These are phyloP conservation scores for Ceratobasidium sp. DNA, from an alignment of 1,284 basidiomycete species.

Conservation along the genomic window DNA sequence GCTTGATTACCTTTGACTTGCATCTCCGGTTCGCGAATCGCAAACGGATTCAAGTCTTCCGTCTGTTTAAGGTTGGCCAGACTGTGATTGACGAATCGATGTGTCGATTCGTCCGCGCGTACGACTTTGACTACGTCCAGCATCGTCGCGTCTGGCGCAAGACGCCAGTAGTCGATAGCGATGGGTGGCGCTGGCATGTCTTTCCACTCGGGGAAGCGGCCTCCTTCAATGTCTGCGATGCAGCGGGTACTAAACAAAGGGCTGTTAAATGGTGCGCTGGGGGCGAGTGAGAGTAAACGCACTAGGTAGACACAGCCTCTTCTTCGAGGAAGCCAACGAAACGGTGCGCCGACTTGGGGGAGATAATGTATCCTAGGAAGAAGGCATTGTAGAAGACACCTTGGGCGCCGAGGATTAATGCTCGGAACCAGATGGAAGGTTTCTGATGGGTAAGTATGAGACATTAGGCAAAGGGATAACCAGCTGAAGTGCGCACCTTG, in stretches of 20 bases:
- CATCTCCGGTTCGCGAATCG: constrained; percentile 89
- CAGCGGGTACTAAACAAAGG: constrained; percentile 71
- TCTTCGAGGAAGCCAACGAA: constrained; percentile 97
- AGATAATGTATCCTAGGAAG: constrained; percentile 67
- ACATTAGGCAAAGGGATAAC: constrained; percentile 60
- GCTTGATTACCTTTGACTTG: constrained; percentile 77
- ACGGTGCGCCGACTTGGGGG: constrained; percentile 87
- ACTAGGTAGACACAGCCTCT: constrained; percentile 93
- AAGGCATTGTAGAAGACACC: constrained; percentile 89
- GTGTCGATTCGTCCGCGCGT: constrained; percentile 91
- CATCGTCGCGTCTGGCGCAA: constrained; percentile 56
- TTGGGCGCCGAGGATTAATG: constrained; percentile 85
- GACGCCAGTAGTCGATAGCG: constrained; percentile 93
- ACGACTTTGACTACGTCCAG: constrained; percentile 68
- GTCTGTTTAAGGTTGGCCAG: constrained; percentile 82
- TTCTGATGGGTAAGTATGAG: constrained; percentile 86
- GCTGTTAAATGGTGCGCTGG: constrained; percentile 27
- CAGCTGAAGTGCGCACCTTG: constrained; percentile 51
- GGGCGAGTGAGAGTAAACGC: too few relatives aligned
- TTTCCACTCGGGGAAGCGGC: constrained; percentile 87
- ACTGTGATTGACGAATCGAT: constrained; percentile 93
- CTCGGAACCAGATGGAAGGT: constrained; percentile 81
- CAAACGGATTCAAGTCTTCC: constrained; percentile 91
- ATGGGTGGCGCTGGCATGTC: constrained; percentile 83
- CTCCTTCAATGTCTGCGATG: constrained; percentile 86